A percentile compares a stretch with the other conserved stretches of the same genome.
Evolutionary conservation across 768 basidiomycete species (phyloP).

Genomic region (Podaxis mareebaensis): DNA sequence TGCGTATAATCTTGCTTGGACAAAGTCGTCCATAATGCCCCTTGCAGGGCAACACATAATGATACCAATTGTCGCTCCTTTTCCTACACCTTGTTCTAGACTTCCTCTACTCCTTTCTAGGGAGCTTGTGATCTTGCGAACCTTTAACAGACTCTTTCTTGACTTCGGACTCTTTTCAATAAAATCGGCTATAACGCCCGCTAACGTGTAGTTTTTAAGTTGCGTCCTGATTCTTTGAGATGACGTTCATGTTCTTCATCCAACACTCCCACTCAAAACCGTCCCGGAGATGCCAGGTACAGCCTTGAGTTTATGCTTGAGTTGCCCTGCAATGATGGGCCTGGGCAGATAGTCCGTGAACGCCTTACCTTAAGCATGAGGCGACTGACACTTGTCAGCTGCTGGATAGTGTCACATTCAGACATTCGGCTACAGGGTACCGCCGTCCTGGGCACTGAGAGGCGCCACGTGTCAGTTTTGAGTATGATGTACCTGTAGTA

Average conservation of each 20-base stretch:
- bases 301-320: background rate
- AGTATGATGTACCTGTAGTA: no score
- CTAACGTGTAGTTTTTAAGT: background rate
- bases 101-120: background rate
- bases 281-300: background rate
- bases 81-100: background rate
- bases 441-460: background rate
- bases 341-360: background rate
- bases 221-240: background rate
- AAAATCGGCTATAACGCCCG: background rate
- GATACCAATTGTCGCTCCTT: background rate
- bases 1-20: conserved; percentile 15
- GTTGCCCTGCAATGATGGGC: no score
- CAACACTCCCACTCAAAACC: background rate
- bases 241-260: background rate
- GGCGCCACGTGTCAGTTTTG: no score
- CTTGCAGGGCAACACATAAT: background rate
- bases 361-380: background rate
- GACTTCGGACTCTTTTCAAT: background rate
- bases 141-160: background rate
- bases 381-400: background rate
- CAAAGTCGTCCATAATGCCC: background rate
- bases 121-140: background rate
- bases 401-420: no score
- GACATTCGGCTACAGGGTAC: background rate